A percentile compares a stretch with the other conserved stretches of the same genome.
These are phyloP conservation scores for Tribonema minus DNA, from an alignment of 108 stramenopile species.

Conservation along the genomic window DNA sequence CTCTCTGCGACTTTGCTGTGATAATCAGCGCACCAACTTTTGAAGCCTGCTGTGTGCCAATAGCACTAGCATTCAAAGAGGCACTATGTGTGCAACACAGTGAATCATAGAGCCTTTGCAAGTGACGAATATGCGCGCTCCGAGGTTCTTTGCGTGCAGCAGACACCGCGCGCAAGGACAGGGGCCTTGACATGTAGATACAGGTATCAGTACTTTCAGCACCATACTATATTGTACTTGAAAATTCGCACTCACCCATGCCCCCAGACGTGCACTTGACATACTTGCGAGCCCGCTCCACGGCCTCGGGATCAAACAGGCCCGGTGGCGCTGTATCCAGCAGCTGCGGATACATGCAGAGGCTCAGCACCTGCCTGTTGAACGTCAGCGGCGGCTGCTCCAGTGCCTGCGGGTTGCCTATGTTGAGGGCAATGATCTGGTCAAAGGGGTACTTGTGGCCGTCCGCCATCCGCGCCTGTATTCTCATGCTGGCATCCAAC, in stretches of 20 bases:
- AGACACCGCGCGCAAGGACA: no score
- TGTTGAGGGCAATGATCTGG: conserved; percentile 65
- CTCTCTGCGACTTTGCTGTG: no score
- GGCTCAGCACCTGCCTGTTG: conserved; percentile 73
- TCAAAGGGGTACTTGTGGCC: conserved; percentile 54
- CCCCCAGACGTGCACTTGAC: neutral
- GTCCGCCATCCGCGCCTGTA: conserved; percentile 27
- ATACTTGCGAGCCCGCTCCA: conserved; percentile 17
- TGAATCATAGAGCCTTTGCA: no score
- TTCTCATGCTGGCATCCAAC: neutral
- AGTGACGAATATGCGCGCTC: no score
- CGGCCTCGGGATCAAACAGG: neutral
- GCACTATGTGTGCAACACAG: no score
- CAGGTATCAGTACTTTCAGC: neutral
- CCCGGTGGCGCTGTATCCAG: neutral
- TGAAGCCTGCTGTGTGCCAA: no score
- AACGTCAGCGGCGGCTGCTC: conserved; percentile 79
- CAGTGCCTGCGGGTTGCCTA: conserved; percentile 90
- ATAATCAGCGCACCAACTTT: no score
- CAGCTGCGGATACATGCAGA: conserved; percentile 53
- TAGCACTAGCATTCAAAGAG: no score
- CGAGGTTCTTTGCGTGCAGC: no score
- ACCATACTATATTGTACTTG: no score
- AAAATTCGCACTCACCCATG: no score
- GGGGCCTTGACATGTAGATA: neutral